phyloP scores from a whole-genome alignment of 495 filamentous ascomycete genomes.

The Lentithecium fluviatile region DNA sequence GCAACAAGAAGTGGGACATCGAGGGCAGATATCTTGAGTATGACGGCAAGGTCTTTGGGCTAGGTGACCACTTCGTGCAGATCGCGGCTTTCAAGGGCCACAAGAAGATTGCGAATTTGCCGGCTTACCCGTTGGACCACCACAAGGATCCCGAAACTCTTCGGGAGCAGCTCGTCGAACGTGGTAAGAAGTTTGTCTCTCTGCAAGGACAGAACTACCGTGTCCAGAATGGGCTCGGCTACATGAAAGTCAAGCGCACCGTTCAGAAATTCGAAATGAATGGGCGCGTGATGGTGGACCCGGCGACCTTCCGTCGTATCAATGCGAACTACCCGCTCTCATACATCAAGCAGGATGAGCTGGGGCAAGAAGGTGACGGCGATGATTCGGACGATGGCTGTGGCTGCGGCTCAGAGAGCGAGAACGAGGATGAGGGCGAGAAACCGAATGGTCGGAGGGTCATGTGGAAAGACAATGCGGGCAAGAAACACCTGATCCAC shows the following conservation, averaged over 20 bases:
- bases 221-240: conserved; percentile 78
- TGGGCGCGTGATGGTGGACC: conserved; percentile 88
- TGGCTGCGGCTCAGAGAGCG: conserved; percentile 38
- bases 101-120: conserved; percentile 75
- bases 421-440: conserved; percentile 39
- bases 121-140: conserved; percentile 78
- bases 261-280: conserved; percentile 88
- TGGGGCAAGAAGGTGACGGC: conserved; percentile 16
- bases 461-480: conserved; percentile 63
- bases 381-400: conserved; percentile 55
- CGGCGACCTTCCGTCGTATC: conserved; percentile 78
- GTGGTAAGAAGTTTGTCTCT: conserved; percentile 80
- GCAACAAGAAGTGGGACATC: conserved; percentile 76
- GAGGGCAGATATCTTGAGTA: conserved; percentile 85
- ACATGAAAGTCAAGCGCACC: conserved; percentile 75
- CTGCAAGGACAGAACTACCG: conserved; percentile 83
- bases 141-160: conserved; percentile 72
- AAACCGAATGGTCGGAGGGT: conserved; percentile 61
- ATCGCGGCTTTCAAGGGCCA: conserved; percentile 79
- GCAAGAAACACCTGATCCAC: conserved; percentile 57
- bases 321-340: conserved; percentile 88
- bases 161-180: conserved; percentile 68
- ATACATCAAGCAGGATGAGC: conserved; percentile 72
- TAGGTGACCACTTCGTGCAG: conserved; percentile 68
- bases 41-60: conserved; percentile 73